Conservation (phyloP, 208 protist genomes). For the Strigomonas galati region DNA sequence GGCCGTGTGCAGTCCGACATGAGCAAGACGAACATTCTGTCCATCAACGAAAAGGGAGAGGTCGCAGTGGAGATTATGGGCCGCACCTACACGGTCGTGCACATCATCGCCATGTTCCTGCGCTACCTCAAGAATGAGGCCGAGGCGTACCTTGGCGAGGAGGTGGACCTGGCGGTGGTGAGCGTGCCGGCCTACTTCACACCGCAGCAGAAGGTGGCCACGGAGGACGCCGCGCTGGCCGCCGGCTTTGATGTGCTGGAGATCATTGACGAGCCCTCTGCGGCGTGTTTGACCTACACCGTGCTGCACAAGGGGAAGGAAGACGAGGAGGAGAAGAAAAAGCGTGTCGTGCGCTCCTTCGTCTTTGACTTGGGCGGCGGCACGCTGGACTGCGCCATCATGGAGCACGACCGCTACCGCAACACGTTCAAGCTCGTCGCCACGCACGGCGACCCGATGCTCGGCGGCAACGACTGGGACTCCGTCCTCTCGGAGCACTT, state of each 20-base stretch:
- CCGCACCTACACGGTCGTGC: slow-evolving; percentile 85
- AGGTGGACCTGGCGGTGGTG: slow-evolving; percentile 82
- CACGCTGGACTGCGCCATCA: slow-evolving; percentile 89
- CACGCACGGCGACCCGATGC: slow-evolving; percentile 85
- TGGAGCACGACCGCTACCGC: slow-evolving; percentile 74
- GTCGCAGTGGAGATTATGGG: slow-evolving; percentile 88
- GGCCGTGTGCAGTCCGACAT: slow-evolving; percentile 75
- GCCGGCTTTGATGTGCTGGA: slow-evolving; percentile 91
- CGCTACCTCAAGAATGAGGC: slow-evolving; percentile 86
- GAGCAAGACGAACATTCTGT: slow-evolving; percentile 86
- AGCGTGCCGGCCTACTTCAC: slow-evolving; percentile 93
- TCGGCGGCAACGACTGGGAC: slow-evolving; percentile 93
- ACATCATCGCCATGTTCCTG: slow-evolving; percentile 93
- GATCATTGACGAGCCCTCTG: slow-evolving; percentile 92
- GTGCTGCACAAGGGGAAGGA: slow-evolving; percentile 36
- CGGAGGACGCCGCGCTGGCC: slow-evolving; percentile 89
- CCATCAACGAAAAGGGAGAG: slow-evolving; percentile 82
- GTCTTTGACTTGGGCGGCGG: slow-evolving; percentile 92
- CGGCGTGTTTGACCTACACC: slow-evolving; percentile 85
- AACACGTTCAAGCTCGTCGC: slow-evolving; percentile 75
- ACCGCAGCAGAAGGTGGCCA: slow-evolving; percentile 88
- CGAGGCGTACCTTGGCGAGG: slow-evolving; percentile 78
- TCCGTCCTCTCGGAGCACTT: slow-evolving; percentile 81
- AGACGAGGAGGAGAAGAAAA: slow-evolving; percentile 16
- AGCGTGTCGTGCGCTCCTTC: slow-evolving; percentile 61